Evolutionary conservation across 352 stramenopile genomes (phyloP).

Genomic region (Pythium sp.): DNA sequence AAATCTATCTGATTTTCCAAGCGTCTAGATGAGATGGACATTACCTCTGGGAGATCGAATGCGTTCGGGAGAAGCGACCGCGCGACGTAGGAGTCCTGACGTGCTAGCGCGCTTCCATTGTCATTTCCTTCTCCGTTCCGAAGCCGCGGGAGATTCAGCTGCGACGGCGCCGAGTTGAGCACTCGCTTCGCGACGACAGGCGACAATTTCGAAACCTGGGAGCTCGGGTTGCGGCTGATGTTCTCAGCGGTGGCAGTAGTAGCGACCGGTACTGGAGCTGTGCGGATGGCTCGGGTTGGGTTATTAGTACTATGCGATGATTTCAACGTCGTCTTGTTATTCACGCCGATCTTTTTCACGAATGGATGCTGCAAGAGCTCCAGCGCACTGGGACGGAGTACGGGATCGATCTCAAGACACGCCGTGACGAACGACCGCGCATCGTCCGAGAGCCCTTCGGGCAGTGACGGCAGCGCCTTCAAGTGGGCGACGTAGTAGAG

Average conservation of each 20-base stretch:
- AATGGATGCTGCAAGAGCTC: slow-evolving; percentile 92
- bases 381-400: slow-evolving; percentile 72
- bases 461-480: slow-evolving; percentile 37
- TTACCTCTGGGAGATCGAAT: slow-evolving; percentile 12
- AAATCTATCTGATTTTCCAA: neutral
- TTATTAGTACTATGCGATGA: neutral
- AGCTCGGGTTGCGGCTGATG: neutral
- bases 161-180: slow-evolving; percentile 11
- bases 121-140: neutral
- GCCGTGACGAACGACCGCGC: slow-evolving; percentile 46
- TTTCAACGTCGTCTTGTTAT: neutral
- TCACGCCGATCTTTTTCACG: slow-evolving; percentile 26
- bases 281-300: neutral
- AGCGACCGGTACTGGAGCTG: neutral
- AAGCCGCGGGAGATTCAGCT: slow-evolving; percentile 8
- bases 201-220: neutral
- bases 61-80: slow-evolving; percentile 5
- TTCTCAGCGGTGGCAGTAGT: neutral
- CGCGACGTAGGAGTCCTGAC: neutral
- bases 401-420: slow-evolving; percentile 49
- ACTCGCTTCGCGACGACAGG: neutral
- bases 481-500: slow-evolving; percentile 66
- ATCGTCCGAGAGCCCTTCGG: slow-evolving; percentile 33
- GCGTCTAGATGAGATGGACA: neutral
- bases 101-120: neutral